Percentiles rank a stretch among this genome's conserved stretches.
Evolutionary conservation across 2,329 filamentous ascomycete species (phyloP).

Genomic region (Huntiella decipiens): DNA sequence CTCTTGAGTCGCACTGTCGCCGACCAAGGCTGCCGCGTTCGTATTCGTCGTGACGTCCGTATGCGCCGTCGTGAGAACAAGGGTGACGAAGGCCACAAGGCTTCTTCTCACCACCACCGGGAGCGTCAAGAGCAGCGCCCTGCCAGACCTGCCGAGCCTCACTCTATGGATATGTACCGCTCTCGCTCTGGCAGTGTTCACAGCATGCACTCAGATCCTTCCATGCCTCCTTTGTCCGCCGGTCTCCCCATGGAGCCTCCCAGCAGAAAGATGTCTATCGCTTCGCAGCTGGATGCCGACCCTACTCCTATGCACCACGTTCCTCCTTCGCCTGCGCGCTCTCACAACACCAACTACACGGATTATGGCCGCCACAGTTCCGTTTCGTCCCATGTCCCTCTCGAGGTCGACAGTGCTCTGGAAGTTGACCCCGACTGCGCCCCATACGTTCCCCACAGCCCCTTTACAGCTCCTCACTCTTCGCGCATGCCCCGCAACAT

Average conservation of each 20-base stretch:
- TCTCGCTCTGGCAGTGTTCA: constrained; percentile 43
- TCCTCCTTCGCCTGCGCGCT: constrained; percentile 6
- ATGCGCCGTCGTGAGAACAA: constrained; percentile 74
- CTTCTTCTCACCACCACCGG: constrained; percentile 17
- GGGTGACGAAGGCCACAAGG: constrained; percentile 20
- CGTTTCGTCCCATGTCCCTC: not conserved
- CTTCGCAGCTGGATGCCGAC: not conserved
- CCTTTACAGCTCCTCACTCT: not conserved
- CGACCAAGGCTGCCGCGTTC: constrained; percentile 90
- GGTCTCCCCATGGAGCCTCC: not conserved
- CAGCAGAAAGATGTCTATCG: not conserved
- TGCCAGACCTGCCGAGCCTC: constrained; percentile 19
- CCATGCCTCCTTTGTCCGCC: constrained; percentile 3
- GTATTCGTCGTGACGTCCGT: constrained; percentile 81
- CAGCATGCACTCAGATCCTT: constrained; percentile 21
- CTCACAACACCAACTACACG: not conserved
- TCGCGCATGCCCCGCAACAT: not conserved
- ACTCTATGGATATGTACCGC: constrained; percentile 18
- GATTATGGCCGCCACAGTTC: constrained; percentile 8
- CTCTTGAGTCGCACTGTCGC: constrained; percentile 74
- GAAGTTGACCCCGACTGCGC: constrained; percentile 7
- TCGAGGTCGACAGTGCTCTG: not conserved
- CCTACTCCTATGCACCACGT: constrained; percentile 1
- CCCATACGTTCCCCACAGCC: not conserved
- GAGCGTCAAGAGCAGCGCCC: constrained; percentile 29